Evolutionary conservation across 192 early-diverging fungal species (phyloP).

Genomic region (Helicostylum pulchrum): DNA sequence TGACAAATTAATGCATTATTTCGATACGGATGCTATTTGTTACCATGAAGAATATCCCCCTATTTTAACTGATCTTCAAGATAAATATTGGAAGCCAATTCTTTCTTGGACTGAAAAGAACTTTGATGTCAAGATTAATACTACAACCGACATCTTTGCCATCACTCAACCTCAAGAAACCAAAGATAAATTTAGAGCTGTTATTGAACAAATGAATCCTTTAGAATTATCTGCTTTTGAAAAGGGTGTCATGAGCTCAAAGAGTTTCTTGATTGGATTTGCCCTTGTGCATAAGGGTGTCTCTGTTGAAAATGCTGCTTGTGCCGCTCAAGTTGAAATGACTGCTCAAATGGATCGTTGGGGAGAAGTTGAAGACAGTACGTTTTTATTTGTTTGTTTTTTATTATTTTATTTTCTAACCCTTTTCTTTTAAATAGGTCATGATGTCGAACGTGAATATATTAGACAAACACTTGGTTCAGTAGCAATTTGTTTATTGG

Average conservation of each 20-base stretch:
- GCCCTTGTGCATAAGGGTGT: constrained; percentile 79
- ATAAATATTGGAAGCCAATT: constrained; percentile 75
- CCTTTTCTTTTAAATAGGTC: constrained; percentile 37
- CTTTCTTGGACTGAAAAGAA: constrained; percentile 67
- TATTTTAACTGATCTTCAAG: constrained; percentile 75
- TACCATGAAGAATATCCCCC: constrained; percentile 81
- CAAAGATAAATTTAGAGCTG: constrained; percentile 49
- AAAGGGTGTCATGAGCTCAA: constrained; percentile 76
- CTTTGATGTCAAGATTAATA: constrained; percentile 67
- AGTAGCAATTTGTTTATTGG: constrained; percentile 53
- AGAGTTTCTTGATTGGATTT: constrained; percentile 88
- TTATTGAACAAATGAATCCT: constrained; percentile 56
- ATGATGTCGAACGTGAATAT: constrained; percentile 75
- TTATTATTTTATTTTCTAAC: neutral
- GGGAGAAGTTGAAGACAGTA: constrained; percentile 88
- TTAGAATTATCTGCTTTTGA: constrained; percentile 89
- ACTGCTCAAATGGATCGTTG: constrained; percentile 84
- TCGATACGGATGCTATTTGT: constrained; percentile 89
- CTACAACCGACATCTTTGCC: constrained; percentile 68
- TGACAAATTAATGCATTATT: constrained; percentile 72
- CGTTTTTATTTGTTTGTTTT: constrained; percentile 14
- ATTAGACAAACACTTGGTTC: constrained; percentile 74
- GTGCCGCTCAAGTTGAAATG: constrained; percentile 82
- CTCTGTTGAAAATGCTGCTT: constrained; percentile 70
- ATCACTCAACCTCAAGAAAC: constrained; percentile 64